These are phyloP conservation scores for Casuarina glauca DNA, from an alignment of 306 rosid genomes.

Conservation along the genomic window DNA sequence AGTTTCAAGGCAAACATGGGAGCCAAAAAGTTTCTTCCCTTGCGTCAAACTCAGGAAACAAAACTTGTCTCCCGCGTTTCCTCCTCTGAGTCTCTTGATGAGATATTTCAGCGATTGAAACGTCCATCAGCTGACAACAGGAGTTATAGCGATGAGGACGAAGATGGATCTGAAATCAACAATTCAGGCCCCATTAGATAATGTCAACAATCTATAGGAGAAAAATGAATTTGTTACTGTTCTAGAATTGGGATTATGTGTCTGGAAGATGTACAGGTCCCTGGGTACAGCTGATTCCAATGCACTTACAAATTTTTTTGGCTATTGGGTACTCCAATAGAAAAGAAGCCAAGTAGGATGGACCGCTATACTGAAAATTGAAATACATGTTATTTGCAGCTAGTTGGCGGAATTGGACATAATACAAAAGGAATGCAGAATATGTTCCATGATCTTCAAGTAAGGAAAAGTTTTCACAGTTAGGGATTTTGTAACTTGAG, in stretches of 20 bases:
- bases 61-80: conserved; percentile 47
- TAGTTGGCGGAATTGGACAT: conserved; percentile 15
- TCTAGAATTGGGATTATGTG: conserved; percentile 29
- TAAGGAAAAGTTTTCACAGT: neutral
- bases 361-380: conserved; percentile 22
- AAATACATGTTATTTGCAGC: conserved; percentile 25
- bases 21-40: conserved; percentile 56
- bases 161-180: conserved; percentile 32
- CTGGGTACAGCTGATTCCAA: conserved; percentile 22
- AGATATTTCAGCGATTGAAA: conserved; percentile 86
- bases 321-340: conserved; percentile 16
- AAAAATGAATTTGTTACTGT: conserved; percentile 7
- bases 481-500: conserved; percentile 31
- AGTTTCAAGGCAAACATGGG: conserved; percentile 73
- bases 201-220: conserved; percentile 22
- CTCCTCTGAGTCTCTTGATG: conserved; percentile 88
- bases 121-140: conserved; percentile 55
- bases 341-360: conserved; percentile 15
- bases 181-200: conserved; percentile 47
- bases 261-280: conserved; percentile 52
- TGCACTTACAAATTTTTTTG: conserved; percentile 18
- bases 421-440: conserved; percentile 17
- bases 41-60: conserved; percentile 58
- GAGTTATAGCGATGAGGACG: conserved; percentile 41
- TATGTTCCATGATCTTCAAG: conserved; percentile 7